Evolutionary conservation across 805 yeast genomes (phyloP).

Genomic region (Yarrowia deformans): DNA sequence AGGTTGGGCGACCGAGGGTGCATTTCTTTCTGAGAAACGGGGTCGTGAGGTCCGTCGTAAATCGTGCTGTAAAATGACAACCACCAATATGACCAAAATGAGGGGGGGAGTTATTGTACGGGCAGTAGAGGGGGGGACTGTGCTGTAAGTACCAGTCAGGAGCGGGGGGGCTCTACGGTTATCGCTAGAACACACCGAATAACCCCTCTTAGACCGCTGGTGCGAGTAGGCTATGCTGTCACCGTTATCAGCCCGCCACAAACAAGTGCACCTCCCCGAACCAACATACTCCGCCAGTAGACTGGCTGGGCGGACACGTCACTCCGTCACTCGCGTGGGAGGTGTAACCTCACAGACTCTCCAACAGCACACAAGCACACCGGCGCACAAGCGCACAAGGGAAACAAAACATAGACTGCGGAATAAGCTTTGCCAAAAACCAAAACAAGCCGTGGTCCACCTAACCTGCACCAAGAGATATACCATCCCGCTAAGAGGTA

Average conservation of each 20-base stretch:
- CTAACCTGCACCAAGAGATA: constrained; percentile 19
- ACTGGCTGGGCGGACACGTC: constrained; percentile 16
- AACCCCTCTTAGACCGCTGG: too few relatives aligned
- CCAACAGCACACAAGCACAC: too few relatives aligned
- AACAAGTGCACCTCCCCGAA: neutral
- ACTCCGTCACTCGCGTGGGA: constrained; percentile 10
- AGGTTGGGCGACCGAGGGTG: neutral
- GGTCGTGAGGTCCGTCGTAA: neutral
- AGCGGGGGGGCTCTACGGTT: too few relatives aligned
- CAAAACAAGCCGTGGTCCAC: constrained; percentile 36
- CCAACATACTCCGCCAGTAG: too few relatives aligned
- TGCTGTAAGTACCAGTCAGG: too few relatives aligned
- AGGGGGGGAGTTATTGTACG: neutral
- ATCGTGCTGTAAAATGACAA: neutral
- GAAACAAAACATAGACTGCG: constrained; percentile 1
- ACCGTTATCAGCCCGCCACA: neutral
- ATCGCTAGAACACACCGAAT: too few relatives aligned
- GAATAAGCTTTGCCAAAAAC: constrained; percentile 29
- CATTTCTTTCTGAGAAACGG: neutral
- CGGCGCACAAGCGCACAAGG: constrained; percentile 10
- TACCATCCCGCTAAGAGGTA: constrained; percentile 15
- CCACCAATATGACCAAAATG: too few relatives aligned
- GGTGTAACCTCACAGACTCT: neutral
- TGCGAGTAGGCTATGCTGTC: constrained; percentile 14
- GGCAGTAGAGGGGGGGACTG: too few relatives aligned